A percentile compares a stretch with the other conserved stretches of the same genome.
These are phyloP conservation scores for Emergomyces africanus DNA, from an alignment of 2,329 filamentous ascomycete species.

Conservation along the genomic window DNA sequence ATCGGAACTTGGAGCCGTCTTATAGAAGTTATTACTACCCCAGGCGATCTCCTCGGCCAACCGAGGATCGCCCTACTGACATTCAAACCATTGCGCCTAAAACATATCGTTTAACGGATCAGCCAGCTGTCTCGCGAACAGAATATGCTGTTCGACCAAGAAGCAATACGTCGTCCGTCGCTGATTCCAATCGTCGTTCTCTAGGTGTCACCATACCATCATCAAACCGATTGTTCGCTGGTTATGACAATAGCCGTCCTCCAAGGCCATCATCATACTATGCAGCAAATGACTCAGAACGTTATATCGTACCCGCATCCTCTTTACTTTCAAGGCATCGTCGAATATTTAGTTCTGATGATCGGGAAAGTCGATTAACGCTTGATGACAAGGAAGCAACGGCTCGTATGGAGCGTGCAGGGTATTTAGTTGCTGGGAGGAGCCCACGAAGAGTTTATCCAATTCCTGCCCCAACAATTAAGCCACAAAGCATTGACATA, in stretches of 20 bases:
- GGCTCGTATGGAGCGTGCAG: conserved; percentile 10
- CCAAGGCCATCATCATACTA: conserved; percentile 12
- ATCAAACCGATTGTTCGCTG: conserved; percentile 11
- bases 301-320: conserved; percentile 22
- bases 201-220: conserved; percentile 19
- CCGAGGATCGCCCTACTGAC: conserved; percentile 19
- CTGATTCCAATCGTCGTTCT: conserved; percentile 17
- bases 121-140: conserved; percentile 22
- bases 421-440: conserved; percentile 17
- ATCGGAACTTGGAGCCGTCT: conserved; percentile 13
- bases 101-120: conserved; percentile 19
- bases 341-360: conserved; percentile 15
- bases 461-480: conserved; percentile 8
- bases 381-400: background rate
- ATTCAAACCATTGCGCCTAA: conserved; percentile 22
- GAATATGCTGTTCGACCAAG: conserved; percentile 27
- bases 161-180: conserved; percentile 22
- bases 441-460: conserved; percentile 6
- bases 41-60: conserved; percentile 11
- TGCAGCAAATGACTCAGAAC: conserved; percentile 18
- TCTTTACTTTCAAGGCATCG: conserved; percentile 19
- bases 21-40: conserved; percentile 4
- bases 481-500: conserved; percentile 25
- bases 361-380: conserved; percentile 6
- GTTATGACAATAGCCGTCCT: conserved; percentile 10